phyloP scores from a whole-genome alignment of 2,329 filamentous ascomycete genomes.

The Microcyclospora pomicola region DNA sequence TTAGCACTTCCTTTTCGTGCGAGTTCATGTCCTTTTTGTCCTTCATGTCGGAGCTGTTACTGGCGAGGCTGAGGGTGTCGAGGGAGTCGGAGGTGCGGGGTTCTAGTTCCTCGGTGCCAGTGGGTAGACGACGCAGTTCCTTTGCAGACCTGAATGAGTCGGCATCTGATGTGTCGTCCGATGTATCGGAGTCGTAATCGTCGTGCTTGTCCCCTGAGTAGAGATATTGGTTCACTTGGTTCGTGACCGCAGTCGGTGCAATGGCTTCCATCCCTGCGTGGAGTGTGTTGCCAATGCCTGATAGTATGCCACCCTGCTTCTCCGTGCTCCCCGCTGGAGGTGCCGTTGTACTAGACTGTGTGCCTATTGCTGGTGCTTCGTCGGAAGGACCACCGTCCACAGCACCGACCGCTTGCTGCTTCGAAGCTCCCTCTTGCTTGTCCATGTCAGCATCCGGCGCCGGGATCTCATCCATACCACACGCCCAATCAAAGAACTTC shows the following conservation, averaged over 20 bases:
- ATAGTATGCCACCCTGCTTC: slow-evolving; percentile 16
- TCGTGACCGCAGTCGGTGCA: slow-evolving; percentile 20
- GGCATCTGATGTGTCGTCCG: slow-evolving; percentile 13
- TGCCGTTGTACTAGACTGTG: background rate
- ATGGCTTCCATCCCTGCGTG: slow-evolving; percentile 21
- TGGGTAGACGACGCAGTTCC: slow-evolving; percentile 22
- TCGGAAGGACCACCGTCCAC: background rate
- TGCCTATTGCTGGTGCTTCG: background rate
- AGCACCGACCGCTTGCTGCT: background rate
- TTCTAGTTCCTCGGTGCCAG: slow-evolving; percentile 16
- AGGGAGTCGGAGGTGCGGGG: slow-evolving; percentile 7
- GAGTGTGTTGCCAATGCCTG: slow-evolving; percentile 17
- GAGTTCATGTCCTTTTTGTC: slow-evolving; percentile 9
- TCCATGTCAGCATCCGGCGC: slow-evolving; percentile 24
- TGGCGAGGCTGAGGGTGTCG: slow-evolving; percentile 12
- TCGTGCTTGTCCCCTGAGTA: slow-evolving; percentile 5
- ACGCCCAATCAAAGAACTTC: slow-evolving; percentile 73
- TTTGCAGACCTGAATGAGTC: slow-evolving; percentile 30
- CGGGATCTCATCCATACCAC: slow-evolving; percentile 32
- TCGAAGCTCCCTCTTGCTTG: slow-evolving; percentile 3
- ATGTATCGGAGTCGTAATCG: slow-evolving; percentile 7
- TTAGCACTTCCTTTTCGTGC: slow-evolving; percentile 51
- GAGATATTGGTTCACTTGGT: slow-evolving; percentile 15
- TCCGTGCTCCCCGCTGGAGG: slow-evolving; percentile 2
- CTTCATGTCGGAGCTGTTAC: slow-evolving; percentile 4